Evolutionary conservation across 2,329 filamentous ascomycete genomes (phyloP), one percentile per base, ranked within the genome.

Genomic region (Zarea fungicola): DNA sequence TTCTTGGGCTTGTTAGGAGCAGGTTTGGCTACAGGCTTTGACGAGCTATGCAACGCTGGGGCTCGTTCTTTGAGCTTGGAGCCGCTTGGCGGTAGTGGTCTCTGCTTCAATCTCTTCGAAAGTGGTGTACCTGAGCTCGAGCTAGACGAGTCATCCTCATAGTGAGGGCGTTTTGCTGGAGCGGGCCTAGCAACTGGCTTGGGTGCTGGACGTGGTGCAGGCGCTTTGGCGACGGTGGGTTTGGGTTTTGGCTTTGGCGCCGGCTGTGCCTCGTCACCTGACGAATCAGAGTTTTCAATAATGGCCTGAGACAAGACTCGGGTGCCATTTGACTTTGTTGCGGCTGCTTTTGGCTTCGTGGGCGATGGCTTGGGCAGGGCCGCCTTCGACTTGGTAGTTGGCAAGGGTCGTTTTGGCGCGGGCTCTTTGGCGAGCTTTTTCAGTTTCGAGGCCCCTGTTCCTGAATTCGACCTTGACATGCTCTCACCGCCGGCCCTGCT

Each of bases 121-220:
- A 82, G 65, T 3, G 78, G 78, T 10, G 75, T 77, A 13, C 76
- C 76, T 1, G 79, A 82, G 62, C 78, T 81, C 2, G 78, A 82
- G 56, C 77, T 80, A 49, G 77, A 78, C 54, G 80, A 77, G 54
- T 80, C 78, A 13, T 68, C 67, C 9, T 70, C 68, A 34, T 78
- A 77, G 2, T 77, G 74, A 3, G 70, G 59, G 28, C 80, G 76
- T 64, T 84, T 84, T 34, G 56, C 53, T 10, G 65, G 58, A 43
- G 62, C 62, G 4, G 65, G 58, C 50, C 54, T 57, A 26, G 52
- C 54, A 2, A 54, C 39, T 18, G 63, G 58, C 45, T 62, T 69
- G 3, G 61, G 23, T 18, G 22, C 58, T 8, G 50, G 50, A 44
- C 54, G 56, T 37, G 54, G 49, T 11, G 36, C 25, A 16, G 36